phyloP scores from a whole-genome alignment of 1,284 basidiomycete genomes.

The Malassezia pachydermatis region DNA sequence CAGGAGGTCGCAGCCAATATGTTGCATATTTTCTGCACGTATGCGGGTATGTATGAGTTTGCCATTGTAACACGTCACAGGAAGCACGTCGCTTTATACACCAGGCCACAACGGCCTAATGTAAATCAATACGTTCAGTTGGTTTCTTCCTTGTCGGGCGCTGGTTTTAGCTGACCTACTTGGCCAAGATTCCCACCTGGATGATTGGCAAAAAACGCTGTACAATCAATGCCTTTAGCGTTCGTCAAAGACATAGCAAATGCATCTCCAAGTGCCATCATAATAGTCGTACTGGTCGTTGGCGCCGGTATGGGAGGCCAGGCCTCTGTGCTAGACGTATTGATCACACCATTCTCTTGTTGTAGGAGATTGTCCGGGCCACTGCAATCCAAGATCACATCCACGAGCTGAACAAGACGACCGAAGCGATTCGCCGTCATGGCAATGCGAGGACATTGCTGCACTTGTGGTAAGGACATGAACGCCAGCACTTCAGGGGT shows the following conservation, averaged over 20 bases:
- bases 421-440: constrained; percentile 42
- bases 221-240: constrained; percentile 24
- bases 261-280: constrained; percentile 49
- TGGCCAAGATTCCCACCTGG: constrained; percentile 48
- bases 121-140: no score
- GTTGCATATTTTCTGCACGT: constrained; percentile 28
- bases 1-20: constrained; percentile 29
- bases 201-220: constrained; percentile 46
- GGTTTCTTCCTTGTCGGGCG: no score
- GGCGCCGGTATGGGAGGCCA: constrained; percentile 46
- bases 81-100: no score
- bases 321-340: constrained; percentile 18
- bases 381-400: constrained; percentile 46
- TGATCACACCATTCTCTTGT: not conserved
- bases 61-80: no score
- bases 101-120: no score
- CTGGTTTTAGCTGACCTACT: no score
- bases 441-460: constrained; percentile 45
- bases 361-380: not conserved
- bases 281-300: constrained; percentile 47
- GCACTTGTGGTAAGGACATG: constrained; percentile 41
- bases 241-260: constrained; percentile 42
- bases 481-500: constrained; percentile 48
- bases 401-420: constrained; percentile 40
- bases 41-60: not conserved